Percentiles rank a stretch among this genome's conserved stretches.
Evolutionary conservation across 768 basidiomycete genomes (phyloP).

Genomic region (Lactifluus subvellereus): DNA sequence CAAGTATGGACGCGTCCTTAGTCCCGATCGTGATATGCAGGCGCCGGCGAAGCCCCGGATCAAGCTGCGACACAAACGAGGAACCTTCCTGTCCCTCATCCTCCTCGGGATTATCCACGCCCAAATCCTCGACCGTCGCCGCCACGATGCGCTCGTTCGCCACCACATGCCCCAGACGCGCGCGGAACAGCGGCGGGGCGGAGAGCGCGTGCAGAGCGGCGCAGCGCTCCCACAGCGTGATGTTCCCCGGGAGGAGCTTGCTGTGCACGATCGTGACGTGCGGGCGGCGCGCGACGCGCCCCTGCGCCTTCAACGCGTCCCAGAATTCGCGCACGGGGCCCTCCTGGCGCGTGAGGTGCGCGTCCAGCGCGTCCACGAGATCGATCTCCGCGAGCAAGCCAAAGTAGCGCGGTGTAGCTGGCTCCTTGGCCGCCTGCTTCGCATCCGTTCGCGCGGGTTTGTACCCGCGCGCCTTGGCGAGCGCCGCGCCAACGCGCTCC

Average conservation of each 20-base stretch:
- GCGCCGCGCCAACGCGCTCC: constrained; percentile 50
- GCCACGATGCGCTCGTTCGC: constrained; percentile 83
- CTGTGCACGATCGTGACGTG: constrained; percentile 86
- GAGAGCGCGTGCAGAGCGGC: constrained; percentile 34
- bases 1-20: constrained; percentile 38
- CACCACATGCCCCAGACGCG: constrained; percentile 55
- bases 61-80: constrained; percentile 44
- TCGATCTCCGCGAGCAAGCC: constrained; percentile 73
- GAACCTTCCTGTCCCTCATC: constrained; percentile 35
- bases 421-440: constrained; percentile 25
- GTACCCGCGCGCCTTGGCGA: constrained; percentile 41
- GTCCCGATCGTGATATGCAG: constrained; percentile 92
- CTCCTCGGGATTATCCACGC: constrained; percentile 31
- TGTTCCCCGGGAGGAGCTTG: constrained; percentile 37
- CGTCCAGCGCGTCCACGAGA: constrained; percentile 43
- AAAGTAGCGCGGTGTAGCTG: constrained; percentile 57
- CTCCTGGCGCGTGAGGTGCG: constrained; percentile 35
- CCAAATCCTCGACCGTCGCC: constrained; percentile 58
- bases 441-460: constrained; percentile 33
- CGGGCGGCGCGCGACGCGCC: constrained; percentile 53
- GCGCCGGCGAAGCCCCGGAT: constrained; percentile 40
- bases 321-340: constrained; percentile 40
- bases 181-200: constrained; percentile 50
- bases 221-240: constrained; percentile 49
- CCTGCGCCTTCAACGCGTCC: constrained; percentile 37